Conservation (phyloP, 805 yeast species). For the Starmerella powellii region DNA sequence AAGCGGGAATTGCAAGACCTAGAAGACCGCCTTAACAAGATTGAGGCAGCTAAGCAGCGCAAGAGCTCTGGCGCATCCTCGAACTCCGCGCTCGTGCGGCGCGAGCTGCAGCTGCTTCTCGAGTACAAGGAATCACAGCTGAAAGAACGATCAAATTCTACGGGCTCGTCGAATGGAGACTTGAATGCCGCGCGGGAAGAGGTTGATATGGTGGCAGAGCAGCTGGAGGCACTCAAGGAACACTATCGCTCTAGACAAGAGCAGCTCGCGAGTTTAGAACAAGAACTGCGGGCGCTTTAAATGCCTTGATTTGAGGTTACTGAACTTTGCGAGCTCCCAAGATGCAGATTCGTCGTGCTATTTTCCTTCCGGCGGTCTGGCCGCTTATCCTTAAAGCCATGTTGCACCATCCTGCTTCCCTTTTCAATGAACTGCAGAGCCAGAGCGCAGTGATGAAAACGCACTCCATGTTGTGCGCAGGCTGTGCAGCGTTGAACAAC, state of each 20-base stretch:
- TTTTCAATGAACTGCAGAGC: too few species aligned
- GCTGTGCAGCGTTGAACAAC: too few species aligned
- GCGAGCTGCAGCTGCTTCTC: conserved; percentile 72
- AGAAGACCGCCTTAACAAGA: conserved; percentile 46
- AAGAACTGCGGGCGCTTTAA: conserved; percentile 22
- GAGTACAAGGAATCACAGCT: conserved; percentile 61
- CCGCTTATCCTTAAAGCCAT: too few species aligned
- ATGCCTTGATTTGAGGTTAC: too few species aligned
- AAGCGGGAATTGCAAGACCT: conserved; percentile 66
- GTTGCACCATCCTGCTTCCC: too few species aligned
- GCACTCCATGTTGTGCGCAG: too few species aligned
- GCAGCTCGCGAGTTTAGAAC: conserved; percentile 42
- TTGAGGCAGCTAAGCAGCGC: conserved; percentile 20
- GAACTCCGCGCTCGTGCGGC: conserved; percentile 32
- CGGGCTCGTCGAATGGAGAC: conserved; percentile 5
- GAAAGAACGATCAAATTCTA: conserved; percentile 10
- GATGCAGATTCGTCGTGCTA: neutral
- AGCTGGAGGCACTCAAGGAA: conserved; percentile 58
- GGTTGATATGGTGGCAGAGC: conserved; percentile 61
- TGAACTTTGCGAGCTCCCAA: neutral
- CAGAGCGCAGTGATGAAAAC: too few species aligned
- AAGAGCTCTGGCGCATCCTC: conserved; percentile 17
- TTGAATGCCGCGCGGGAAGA: conserved; percentile 34
- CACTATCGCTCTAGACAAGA: conserved; percentile 49
- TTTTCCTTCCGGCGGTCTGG: too few species aligned